Evolutionary conservation across 768 basidiomycete species (phyloP).

Genomic region (Lactifluus subvellereus): DNA sequence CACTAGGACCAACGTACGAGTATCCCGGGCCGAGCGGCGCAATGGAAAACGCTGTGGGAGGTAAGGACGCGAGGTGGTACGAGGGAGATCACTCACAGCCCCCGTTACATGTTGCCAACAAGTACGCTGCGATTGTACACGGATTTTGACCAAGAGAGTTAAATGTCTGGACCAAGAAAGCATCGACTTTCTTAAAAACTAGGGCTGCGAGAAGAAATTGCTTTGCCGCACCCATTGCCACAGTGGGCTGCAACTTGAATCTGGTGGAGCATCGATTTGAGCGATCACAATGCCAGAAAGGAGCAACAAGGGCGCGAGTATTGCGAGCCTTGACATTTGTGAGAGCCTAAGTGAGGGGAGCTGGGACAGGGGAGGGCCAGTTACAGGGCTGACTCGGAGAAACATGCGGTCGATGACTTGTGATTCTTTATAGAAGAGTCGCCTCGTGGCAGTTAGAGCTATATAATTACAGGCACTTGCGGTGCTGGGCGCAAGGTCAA

Average conservation of each 20-base stretch:
- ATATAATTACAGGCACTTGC: background rate
- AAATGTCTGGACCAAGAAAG: background rate
- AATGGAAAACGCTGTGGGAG: constrained; percentile 5
- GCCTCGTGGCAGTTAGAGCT: background rate
- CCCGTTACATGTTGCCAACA: constrained; percentile 9
- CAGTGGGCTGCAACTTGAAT: background rate
- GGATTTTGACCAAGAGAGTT: constrained; percentile 9
- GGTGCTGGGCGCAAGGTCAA: no score
- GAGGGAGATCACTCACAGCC: background rate
- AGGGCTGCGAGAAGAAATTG: background rate
- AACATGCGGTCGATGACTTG: background rate
- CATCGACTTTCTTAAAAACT: background rate
- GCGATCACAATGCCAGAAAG: background rate
- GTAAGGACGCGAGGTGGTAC: background rate
- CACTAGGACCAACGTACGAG: background rate
- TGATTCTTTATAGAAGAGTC: no score
- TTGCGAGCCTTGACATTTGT: background rate
- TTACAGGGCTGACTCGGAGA: background rate
- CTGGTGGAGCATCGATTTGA: constrained; percentile 3
- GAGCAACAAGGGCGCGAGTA: background rate
- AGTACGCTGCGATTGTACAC: constrained; percentile 8
- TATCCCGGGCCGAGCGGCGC: background rate
- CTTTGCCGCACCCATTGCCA: constrained; percentile 3
- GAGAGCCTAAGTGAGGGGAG: background rate
- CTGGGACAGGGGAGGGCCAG: background rate